Evolutionary conservation across 2,329 filamentous ascomycete genomes (phyloP), one percentile per base, ranked within the genome.

Genomic region (Fusarium domesticum): DNA sequence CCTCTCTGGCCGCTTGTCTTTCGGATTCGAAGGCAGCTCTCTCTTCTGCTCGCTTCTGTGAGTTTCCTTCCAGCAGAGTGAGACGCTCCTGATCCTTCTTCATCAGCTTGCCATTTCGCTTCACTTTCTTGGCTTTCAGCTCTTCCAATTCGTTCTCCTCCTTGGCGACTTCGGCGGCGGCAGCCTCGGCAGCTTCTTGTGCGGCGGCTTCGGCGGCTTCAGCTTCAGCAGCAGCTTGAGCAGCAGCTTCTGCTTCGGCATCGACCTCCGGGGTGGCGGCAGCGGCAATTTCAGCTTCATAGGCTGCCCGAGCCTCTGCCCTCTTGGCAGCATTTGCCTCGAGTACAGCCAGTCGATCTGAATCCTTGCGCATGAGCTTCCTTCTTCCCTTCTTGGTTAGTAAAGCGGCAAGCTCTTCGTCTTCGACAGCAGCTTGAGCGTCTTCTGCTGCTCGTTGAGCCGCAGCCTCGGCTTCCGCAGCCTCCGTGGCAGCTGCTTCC

Each of bases 371-470:
- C 6, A 56, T 10, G 20, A 58, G 47, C 19, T 58, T 58, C n/a
- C 52, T 51, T 33, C 55, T 58, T 15, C 44, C 50, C 37, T 53
- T 58, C 34, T 59, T 58, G 10, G 47, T 34, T 10, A 48, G 23
- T 2, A 58, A 37, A 23, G 34, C 34, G 10, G 51, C 35, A 18
- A 58, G 46, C 36, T 58, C 56, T 12, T 55, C 47, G 12, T 58
- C 54, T 15, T 58, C 55, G n/a, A 39, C 50, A 14, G 53, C 50
- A 16, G 46, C 53, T 42, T 56, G 48, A 1, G 63, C 63, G 36
- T 71, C 70, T 47, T 67, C 66, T 10, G 51, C 54, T 35, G 53
- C 56, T 30, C 42, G 56, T 10, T 45, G 34, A 34, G 56, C 56
- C n/a, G 44, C 39, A 10, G 47, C 48, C 41, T 58, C 39, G 2